A percentile compares a stretch with the other conserved stretches of the same genome.
Evolutionary conservation across 805 yeast species (phyloP).

Genomic region (Wickerhamomyces chambardii): DNA sequence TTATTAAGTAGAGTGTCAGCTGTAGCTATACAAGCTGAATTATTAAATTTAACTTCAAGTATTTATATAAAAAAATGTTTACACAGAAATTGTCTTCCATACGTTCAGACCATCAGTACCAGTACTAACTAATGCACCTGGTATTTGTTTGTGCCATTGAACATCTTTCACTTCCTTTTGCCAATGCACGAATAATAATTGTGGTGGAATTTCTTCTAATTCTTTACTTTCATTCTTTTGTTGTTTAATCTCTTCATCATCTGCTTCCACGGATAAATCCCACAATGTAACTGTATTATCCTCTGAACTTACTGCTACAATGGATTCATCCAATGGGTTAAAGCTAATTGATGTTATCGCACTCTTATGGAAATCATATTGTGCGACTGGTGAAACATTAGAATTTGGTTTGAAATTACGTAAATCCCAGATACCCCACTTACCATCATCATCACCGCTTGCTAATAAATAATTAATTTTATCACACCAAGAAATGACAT

Average conservation of each 20-base stretch:
- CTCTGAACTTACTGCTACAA: slow-evolving; percentile 91
- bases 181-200: slow-evolving; percentile 95
- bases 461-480: slow-evolving; percentile 84
- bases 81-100: slow-evolving; percentile 96
- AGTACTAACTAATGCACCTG: slow-evolving; percentile 90
- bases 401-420: slow-evolving; percentile 62
- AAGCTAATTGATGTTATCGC: slow-evolving; percentile 90
- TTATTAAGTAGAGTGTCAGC: no score
- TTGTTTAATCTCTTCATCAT: slow-evolving; percentile 89
- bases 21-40: no score
- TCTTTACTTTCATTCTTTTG: slow-evolving; percentile 75
- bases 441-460: slow-evolving; percentile 95
- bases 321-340: slow-evolving; percentile 93
- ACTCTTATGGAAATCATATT: slow-evolving; percentile 89
- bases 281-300: slow-evolving; percentile 96
- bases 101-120: slow-evolving; percentile 92
- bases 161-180: slow-evolving; percentile 96
- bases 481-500: slow-evolving; percentile 93
- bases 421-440: slow-evolving; percentile 98
- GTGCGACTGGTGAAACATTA: slow-evolving; percentile 73
- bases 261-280: slow-evolving; percentile 99
- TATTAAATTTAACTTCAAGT: no score
- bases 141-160: slow-evolving; percentile 95
- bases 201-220: slow-evolving; percentile 88
- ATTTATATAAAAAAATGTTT: slow-evolving; percentile 4